Evolutionary conservation across 169 alveolate species (phyloP).

Genomic region (Neospora caninum): DNA sequence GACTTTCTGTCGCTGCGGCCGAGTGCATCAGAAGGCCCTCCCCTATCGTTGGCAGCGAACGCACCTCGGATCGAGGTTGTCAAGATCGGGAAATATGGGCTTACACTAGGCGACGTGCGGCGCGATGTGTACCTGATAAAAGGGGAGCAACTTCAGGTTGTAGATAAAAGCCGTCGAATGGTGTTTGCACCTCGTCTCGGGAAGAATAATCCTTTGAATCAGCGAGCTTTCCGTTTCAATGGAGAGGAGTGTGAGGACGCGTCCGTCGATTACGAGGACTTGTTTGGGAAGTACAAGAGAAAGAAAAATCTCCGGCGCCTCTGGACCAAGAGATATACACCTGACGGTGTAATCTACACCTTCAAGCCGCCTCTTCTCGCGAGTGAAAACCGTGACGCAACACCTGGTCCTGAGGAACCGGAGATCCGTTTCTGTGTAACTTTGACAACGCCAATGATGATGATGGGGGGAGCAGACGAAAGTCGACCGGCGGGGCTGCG

Average conservation of each 20-base stretch:
- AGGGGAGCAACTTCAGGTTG: background rate
- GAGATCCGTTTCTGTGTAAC: background rate
- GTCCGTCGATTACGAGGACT: background rate
- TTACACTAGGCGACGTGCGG: background rate
- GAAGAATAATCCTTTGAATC: background rate
- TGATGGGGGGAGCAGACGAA: background rate
- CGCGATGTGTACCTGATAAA: background rate
- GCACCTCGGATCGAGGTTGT: background rate
- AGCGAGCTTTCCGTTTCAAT: background rate
- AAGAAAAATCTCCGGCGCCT: slow-evolving; percentile 8
- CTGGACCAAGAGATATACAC: background rate
- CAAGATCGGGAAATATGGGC: background rate
- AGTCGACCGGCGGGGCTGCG: background rate
- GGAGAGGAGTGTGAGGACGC: background rate
- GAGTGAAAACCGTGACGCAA: background rate
- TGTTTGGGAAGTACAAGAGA: background rate
- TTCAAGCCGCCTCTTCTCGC: background rate
- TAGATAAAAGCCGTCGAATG: background rate
- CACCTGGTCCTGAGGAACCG: background rate
- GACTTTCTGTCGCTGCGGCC: too few species aligned
- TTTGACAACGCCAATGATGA: background rate
- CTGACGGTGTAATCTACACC: background rate
- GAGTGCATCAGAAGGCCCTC: too few species aligned
- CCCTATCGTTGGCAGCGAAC: too few species aligned
- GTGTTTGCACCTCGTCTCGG: background rate